Percentiles rank a stretch among this genome's conserved stretches.
Evolutionary conservation across 2,329 filamentous ascomycete species (phyloP).

Genomic region (Trichoderma lentiforme): DNA sequence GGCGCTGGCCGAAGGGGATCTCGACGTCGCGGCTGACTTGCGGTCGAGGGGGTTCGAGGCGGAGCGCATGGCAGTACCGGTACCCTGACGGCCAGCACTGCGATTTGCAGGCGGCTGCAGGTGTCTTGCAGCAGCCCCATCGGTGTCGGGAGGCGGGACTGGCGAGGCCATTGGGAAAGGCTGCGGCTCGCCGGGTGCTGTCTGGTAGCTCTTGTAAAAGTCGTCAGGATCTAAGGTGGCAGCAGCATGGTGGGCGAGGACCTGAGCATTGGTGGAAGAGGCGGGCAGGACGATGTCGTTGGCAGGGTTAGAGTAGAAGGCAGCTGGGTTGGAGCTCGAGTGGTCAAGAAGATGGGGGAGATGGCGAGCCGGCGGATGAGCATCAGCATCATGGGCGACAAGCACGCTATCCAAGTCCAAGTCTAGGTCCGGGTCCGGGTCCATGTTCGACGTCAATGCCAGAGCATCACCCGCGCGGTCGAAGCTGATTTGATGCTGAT

Average conservation of each 20-base stretch:
- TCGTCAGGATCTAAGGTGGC: slow-evolving; percentile 50
- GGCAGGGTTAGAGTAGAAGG: slow-evolving; percentile 13
- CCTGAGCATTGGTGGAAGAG: slow-evolving; percentile 21
- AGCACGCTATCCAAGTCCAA: slow-evolving; percentile 28
- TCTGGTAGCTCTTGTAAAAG: slow-evolving; percentile 52
- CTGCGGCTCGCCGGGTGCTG: slow-evolving; percentile 34
- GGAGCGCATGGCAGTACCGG: slow-evolving; percentile 41
- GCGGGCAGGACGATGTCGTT: neutral
- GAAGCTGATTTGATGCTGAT: slow-evolving; percentile 24
- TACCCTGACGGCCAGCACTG: slow-evolving; percentile 39
- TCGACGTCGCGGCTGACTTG: slow-evolving; percentile 32
- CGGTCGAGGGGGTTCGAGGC: slow-evolving; percentile 55
- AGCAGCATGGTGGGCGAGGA: slow-evolving; percentile 34
- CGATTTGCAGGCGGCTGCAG: slow-evolving; percentile 40
- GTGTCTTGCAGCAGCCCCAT: slow-evolving; percentile 48
- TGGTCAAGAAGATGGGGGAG: slow-evolving; percentile 28
- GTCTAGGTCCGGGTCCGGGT: slow-evolving; percentile 32
- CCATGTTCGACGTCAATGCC: slow-evolving; percentile 26
- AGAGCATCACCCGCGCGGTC: slow-evolving; percentile 35
- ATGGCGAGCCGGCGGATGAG: slow-evolving; percentile 31
- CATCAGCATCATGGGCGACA: slow-evolving; percentile 27
- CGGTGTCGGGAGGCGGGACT: slow-evolving; percentile 48
- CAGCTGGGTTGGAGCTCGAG: neutral
- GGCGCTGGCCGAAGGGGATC: slow-evolving; percentile 39
- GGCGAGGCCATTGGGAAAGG: slow-evolving; percentile 35